These are phyloP conservation scores for Phyllostachys edulis DNA, from an alignment of 176 grass and related monocot genomes.

Conservation along the genomic window DNA sequence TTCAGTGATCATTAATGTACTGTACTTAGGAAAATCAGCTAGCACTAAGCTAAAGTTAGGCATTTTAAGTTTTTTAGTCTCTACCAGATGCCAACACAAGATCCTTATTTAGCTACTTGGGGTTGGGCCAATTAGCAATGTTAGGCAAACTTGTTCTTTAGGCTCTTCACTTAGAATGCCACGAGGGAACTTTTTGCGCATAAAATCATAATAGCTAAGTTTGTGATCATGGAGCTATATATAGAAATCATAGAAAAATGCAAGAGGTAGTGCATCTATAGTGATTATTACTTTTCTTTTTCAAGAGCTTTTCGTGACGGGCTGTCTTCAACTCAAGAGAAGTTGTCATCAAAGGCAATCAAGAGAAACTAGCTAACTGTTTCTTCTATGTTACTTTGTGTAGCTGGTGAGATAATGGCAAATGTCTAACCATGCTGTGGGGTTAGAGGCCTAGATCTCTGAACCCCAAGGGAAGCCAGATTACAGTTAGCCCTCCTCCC, in stretches of 20 bases:
- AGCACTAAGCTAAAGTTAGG: slow-evolving; percentile 7
- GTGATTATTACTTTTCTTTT: slow-evolving; percentile 21
- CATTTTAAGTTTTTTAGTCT: slow-evolving; percentile 32
- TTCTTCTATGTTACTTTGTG: slow-evolving; percentile 15
- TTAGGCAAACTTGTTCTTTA: slow-evolving; percentile 8
- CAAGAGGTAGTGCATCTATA: slow-evolving; percentile 19
- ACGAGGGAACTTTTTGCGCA: slow-evolving; percentile 28
- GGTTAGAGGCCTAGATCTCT: slow-evolving; percentile 80
- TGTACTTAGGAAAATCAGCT: slow-evolving; percentile 6
- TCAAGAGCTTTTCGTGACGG: slow-evolving; percentile 14
- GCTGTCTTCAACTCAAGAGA: slow-evolving; percentile 10
- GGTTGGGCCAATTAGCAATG: neutral
- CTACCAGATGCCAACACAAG: slow-evolving; percentile 18
- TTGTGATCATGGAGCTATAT: slow-evolving; percentile 23
- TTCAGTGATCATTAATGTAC: neutral
- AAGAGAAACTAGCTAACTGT: slow-evolving; percentile 19
- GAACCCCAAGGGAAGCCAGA: slow-evolving; percentile 90
- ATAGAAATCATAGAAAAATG: slow-evolving; percentile 23
- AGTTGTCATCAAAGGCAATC: neutral
- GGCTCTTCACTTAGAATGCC: slow-evolving; percentile 4
- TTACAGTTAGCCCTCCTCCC: slow-evolving; percentile 97
- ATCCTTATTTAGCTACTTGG: slow-evolving; percentile 14
- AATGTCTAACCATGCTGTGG: slow-evolving; percentile 70
- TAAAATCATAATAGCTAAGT: slow-evolving; percentile 47
- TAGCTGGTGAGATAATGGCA: slow-evolving; percentile 15